Evolutionary conservation across 805 yeast species (phyloP).

Genomic region (Kregervanrija fluxuum): DNA sequence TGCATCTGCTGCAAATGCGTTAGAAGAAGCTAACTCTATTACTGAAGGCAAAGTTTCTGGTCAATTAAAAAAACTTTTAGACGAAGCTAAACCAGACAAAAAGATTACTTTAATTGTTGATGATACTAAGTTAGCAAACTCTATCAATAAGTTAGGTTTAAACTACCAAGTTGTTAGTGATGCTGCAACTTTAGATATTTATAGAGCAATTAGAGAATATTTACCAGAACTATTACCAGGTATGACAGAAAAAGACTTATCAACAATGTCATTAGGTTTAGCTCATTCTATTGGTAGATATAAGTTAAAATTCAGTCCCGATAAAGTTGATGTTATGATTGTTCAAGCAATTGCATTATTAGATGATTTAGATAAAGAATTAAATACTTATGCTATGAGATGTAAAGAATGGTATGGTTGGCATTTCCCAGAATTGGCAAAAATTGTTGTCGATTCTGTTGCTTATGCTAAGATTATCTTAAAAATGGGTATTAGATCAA

Average conservation of each 20-base stretch:
- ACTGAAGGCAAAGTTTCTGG: constrained; percentile 91
- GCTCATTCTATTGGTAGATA: constrained; percentile 99
- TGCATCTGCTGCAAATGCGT: constrained; percentile 88
- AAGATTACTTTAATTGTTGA: constrained; percentile 84
- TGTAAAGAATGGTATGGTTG: constrained; percentile 99
- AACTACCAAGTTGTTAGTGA: constrained; percentile 87
- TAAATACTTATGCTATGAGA: constrained; percentile 98
- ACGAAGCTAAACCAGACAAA: constrained; percentile 71
- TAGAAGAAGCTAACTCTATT: constrained; percentile 88
- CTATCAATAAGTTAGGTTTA: constrained; percentile 90
- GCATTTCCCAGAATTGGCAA: constrained; percentile 99
- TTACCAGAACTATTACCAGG: constrained; percentile 94
- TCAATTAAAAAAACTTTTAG: constrained; percentile 69
- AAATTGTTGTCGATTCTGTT: constrained; percentile 90
- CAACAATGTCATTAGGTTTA: constrained; percentile 95
- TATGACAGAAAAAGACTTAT: constrained; percentile 71
- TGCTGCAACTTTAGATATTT: constrained; percentile 89
- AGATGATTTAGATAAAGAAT: constrained; percentile 95
- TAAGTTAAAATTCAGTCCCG: constrained; percentile 94
- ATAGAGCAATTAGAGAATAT: constrained; percentile 91
- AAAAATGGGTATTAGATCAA: constrained; percentile 89
- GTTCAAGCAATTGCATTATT: constrained; percentile 96
- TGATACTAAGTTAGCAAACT: constrained; percentile 92
- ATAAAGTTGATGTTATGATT: constrained; percentile 98
- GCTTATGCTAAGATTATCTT: constrained; percentile 93